phyloP scores from a whole-genome alignment of 768 basidiomycete genomes.

The Suillus alpinus region DNA sequence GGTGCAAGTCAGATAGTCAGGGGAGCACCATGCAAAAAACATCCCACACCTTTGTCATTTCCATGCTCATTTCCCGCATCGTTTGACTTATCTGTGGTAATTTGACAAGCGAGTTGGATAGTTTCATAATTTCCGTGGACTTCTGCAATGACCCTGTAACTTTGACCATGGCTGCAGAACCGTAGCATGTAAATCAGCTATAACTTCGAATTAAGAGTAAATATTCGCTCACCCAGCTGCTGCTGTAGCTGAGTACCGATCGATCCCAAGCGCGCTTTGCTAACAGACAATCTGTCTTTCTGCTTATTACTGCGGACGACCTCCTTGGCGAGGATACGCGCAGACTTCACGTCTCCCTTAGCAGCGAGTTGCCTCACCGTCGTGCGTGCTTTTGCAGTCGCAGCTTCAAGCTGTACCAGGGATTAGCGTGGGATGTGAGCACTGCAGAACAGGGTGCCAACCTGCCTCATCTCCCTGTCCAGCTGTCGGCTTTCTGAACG shows the following conservation, averaged over 20 bases:
- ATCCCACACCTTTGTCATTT: conserved; percentile 89
- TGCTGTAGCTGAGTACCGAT: conserved; percentile 87
- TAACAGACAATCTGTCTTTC: conserved; percentile 86
- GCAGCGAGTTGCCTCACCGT: conserved; percentile 86
- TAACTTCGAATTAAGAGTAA: neutral
- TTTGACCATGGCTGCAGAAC: conserved; percentile 79
- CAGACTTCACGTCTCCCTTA: conserved; percentile 91
- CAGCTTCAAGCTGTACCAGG: conserved; percentile 66
- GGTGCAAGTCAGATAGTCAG: conserved; percentile 8
- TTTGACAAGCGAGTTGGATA: conserved; percentile 89
- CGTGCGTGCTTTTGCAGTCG: conserved; percentile 72
- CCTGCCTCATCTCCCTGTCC: conserved; percentile 96
- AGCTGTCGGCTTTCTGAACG: conserved; percentile 77
- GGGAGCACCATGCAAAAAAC: neutral
- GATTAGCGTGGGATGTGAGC: conserved; percentile 14
- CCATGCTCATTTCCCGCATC: conserved; percentile 99
- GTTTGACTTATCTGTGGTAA: conserved; percentile 88
- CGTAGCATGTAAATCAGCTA: conserved; percentile 2
- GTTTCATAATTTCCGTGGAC: conserved; percentile 98
- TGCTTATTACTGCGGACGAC: conserved; percentile 95
- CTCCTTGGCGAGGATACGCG: conserved; percentile 88
- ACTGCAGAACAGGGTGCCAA: conserved; percentile 37
- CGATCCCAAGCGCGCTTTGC: conserved; percentile 89
- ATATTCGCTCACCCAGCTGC: conserved; percentile 71
- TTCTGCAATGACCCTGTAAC: conserved; percentile 98